Evolutionary conservation across 176 grass and related monocot genomes (phyloP).

Genomic region (Aechmea fasciata): DNA sequence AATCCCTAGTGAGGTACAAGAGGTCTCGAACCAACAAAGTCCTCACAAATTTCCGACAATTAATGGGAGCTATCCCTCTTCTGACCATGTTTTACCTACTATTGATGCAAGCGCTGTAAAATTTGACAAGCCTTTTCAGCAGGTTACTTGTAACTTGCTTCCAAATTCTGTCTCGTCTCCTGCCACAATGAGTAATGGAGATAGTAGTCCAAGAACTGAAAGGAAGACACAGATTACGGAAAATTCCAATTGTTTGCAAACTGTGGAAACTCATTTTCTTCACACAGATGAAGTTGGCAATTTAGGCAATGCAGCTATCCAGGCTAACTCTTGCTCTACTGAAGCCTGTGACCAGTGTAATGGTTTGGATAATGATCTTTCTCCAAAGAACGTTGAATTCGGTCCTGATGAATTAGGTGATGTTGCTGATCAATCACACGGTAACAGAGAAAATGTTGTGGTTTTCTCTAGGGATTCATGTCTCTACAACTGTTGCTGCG

Average conservation of each 20-base stretch:
- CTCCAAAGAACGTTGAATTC: constrained; percentile 21
- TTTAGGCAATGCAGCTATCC: constrained; percentile 14
- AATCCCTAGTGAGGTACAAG: constrained; percentile 34
- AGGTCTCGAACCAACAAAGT: constrained; percentile 17
- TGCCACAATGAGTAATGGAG: constrained; percentile 13
- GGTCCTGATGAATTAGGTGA: constrained; percentile 4
- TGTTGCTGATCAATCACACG: constrained; percentile 21
- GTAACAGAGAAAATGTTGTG: constrained; percentile 15
- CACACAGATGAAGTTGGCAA: constrained; percentile 11
- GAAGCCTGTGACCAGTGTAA: constrained; percentile 17
- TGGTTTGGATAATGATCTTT: constrained; percentile 17
- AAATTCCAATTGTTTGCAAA: constrained; percentile 25
- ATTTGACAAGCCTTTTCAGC: constrained; percentile 16
- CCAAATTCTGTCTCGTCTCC: constrained; percentile 14
- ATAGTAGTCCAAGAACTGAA: constrained; percentile 24
- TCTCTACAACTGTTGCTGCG: constrained; percentile 58
- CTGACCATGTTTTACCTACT: constrained; percentile 29
- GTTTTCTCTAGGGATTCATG: constrained; percentile 33
- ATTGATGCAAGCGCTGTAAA: constrained; percentile 21
- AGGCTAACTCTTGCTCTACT: constrained; percentile 13
- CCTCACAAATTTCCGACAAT: constrained; percentile 24
- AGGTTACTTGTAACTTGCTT: constrained; percentile 17
- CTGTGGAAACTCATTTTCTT: constrained; percentile 15
- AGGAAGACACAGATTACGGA: constrained; percentile 14
- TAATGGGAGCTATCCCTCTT: constrained; percentile 13